Evolutionary conservation across 2,329 filamentous ascomycete species (phyloP).

Genomic region (Pyrenophora graminea): DNA sequence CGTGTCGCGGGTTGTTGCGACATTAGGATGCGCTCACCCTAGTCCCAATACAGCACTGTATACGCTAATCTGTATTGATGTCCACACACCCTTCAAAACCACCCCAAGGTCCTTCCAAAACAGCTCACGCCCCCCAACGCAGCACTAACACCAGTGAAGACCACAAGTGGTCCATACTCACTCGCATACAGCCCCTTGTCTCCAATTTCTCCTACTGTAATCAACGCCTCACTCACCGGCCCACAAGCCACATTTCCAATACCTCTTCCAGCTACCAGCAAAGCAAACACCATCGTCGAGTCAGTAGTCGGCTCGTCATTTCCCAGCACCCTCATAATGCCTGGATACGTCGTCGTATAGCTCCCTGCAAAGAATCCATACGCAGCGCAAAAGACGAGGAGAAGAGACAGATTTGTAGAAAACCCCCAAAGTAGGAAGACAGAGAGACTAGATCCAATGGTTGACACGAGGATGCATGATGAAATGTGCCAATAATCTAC

Average conservation of each 20-base stretch:
- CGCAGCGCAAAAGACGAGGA: conserved; percentile 37
- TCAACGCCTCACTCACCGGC: conserved; percentile 53
- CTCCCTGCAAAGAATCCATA: conserved; percentile 45
- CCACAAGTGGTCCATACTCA: conserved; percentile 46
- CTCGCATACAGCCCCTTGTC: conserved; percentile 42
- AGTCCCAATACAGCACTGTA: conserved; percentile 2
- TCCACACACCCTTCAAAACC: background rate
- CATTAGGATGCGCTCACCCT: background rate
- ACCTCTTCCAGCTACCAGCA: conserved; percentile 53
- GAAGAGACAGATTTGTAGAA: conserved; percentile 37
- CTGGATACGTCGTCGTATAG: conserved; percentile 32
- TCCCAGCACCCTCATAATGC: conserved; percentile 34
- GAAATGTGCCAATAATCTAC: conserved; percentile 49
- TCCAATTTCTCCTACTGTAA: conserved; percentile 31
- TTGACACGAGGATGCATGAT: conserved; percentile 37
- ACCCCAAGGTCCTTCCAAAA: too few relatives aligned
- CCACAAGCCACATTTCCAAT: conserved; percentile 56
- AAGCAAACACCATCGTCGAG: conserved; percentile 51
- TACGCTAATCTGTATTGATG: conserved; percentile 7
- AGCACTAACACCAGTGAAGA: conserved; percentile 48
- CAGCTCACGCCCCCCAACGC: conserved; percentile 12
- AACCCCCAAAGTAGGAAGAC: conserved; percentile 53
- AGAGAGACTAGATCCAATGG: background rate
- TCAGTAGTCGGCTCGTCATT: conserved; percentile 37
- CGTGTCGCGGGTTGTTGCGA: conserved; percentile 1